Evolutionary conservation across 73 alveolate species (phyloP).

Genomic region (Tetrahymena malaccensis): DNA sequence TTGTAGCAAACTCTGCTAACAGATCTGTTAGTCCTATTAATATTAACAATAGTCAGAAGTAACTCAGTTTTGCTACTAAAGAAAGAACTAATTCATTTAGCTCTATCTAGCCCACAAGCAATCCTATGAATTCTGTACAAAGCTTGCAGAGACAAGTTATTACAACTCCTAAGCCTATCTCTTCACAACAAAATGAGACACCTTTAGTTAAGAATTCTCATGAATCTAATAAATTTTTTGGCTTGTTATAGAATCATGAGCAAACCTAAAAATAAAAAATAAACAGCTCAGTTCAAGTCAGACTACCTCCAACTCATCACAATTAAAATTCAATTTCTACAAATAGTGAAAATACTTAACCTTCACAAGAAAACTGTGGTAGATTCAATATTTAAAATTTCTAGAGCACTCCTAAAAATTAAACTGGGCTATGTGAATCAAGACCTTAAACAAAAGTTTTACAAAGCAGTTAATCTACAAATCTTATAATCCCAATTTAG

Average conservation of each 20-base stretch:
- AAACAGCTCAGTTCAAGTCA: not conserved
- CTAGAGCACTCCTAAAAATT: not conserved
- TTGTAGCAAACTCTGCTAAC: not conserved
- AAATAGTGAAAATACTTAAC: not conserved
- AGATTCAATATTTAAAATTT: not conserved
- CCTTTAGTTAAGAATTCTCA: not conserved
- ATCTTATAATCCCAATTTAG: not conserved
- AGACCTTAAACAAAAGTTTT: not conserved
- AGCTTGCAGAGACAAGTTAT: not conserved
- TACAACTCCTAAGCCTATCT: not conserved
- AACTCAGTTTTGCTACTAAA: not conserved
- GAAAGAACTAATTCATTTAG: not conserved
- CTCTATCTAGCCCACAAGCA: not conserved
- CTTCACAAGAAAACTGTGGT: not conserved
- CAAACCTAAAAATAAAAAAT: not conserved
- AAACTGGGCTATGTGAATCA: not conserved
- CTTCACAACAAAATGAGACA: not conserved
- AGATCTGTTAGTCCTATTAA: not conserved
- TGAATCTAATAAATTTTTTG: not conserved
- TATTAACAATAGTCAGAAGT: not conserved
- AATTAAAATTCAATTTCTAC: not conserved
- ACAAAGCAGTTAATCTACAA: not conserved
- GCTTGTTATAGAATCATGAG: not conserved
- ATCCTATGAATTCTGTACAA: not conserved
- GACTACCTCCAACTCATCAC: not conserved